Conservation (phyloP, 441 rosid species). For the Erysimum cheiri region DNA sequence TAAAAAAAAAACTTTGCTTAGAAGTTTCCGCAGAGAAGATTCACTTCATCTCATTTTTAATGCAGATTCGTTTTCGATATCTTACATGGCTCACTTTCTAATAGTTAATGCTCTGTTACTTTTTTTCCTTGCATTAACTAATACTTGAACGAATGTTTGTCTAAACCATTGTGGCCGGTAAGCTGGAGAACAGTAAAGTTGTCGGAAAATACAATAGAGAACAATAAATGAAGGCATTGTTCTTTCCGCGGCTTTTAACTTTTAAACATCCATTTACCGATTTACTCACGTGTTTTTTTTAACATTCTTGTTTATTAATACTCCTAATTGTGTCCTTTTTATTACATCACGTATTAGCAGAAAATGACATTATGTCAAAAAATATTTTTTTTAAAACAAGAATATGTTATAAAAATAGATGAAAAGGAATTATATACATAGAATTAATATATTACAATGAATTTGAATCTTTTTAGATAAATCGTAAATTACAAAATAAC, state of each 20-base stretch:
- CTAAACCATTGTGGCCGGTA: background rate
- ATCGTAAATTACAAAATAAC: background rate
- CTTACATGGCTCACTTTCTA: background rate
- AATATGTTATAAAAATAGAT: background rate
- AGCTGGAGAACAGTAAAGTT: conserved; percentile 1
- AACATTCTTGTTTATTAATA: background rate
- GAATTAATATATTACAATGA: background rate
- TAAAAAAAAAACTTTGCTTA: too few species aligned
- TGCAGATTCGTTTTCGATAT: background rate
- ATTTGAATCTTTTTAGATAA: background rate
- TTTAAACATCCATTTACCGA: background rate
- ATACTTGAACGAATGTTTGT: background rate
- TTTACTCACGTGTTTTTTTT: background rate
- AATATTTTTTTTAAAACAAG: background rate
- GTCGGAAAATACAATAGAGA: background rate
- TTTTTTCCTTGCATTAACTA: background rate
- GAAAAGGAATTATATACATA: background rate
- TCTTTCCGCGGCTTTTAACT: background rate
- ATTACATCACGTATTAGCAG: background rate
- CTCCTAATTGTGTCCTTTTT: too few species aligned
- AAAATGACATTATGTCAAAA: background rate
- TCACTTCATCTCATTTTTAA: background rate
- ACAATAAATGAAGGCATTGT: background rate
- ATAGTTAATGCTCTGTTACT: background rate
- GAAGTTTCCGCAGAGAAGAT: conserved; percentile 19